Percentiles rank a stretch among this genome's conserved stretches.
Conservation (phyloP, 164 flowering plant species). For the Saururus chinensis region DNA sequence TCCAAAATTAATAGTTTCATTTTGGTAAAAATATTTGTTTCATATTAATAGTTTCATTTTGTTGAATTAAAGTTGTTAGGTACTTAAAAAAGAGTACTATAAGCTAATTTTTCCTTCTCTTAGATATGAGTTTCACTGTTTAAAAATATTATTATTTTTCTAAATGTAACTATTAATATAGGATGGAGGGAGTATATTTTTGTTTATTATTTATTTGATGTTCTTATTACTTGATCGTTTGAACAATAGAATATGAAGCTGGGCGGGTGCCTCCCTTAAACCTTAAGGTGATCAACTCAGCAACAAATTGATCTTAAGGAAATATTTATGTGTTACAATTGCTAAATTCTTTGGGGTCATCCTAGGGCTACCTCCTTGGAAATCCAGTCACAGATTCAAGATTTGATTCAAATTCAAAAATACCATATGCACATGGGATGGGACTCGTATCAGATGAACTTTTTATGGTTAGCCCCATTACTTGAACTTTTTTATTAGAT, state of each 20-base stretch:
- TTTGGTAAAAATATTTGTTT: no score
- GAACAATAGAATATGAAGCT: constrained; percentile 38
- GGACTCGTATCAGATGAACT: constrained; percentile 72
- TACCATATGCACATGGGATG: constrained; percentile 93
- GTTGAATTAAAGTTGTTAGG: no score
- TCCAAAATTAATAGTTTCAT: no score
- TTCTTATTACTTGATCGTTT: not conserved
- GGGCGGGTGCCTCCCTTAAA: constrained; percentile 54
- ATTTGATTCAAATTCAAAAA: constrained; percentile 74
- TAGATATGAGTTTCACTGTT: no score
- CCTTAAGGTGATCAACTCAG: constrained; percentile 40
- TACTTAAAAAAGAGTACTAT: no score
- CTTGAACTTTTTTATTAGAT: not conserved
- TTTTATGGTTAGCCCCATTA: constrained; percentile 30
- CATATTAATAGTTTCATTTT: no score
- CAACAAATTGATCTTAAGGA: not conserved
- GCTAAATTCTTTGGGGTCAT: not conserved
- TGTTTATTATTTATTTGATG: no score
- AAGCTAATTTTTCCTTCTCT: no score
- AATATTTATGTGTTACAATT: not conserved
- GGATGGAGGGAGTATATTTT: no score
- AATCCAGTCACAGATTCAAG: constrained; percentile 61
- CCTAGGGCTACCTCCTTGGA: constrained; percentile 77
- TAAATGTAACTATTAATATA: no score
- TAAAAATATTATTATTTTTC: no score